These are phyloP conservation scores for Erythrophleum ivorense DNA, from an alignment of 331 rosid species.

Conservation along the genomic window DNA sequence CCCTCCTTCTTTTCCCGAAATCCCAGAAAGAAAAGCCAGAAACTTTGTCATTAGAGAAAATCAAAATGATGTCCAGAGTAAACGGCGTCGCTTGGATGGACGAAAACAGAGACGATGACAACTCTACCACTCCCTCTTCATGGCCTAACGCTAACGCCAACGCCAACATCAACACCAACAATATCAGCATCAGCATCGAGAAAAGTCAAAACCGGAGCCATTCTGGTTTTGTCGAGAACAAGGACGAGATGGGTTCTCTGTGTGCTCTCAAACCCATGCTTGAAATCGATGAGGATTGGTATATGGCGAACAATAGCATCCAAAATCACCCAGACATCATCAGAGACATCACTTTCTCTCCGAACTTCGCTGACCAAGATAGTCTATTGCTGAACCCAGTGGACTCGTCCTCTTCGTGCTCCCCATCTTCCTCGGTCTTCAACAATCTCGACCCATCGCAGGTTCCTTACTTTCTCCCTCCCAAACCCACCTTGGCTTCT, in stretches of 20 bases:
- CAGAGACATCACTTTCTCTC: conserved; percentile 44
- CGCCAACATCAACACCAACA: neutral
- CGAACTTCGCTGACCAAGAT: conserved; percentile 48
- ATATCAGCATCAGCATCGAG: neutral
- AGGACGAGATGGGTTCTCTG: conserved; percentile 50
- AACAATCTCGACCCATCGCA: conserved; percentile 62
- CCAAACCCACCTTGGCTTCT: conserved; percentile 54
- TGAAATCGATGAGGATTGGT: conserved; percentile 65
- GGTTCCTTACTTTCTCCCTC: conserved; percentile 55
- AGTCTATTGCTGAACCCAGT: conserved; percentile 50
- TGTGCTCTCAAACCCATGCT: conserved; percentile 71
- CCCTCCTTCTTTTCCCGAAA: neutral
- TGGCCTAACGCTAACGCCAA: conserved; percentile 49
- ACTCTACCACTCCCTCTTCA: conserved; percentile 40
- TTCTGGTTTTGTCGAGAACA: conserved; percentile 26
- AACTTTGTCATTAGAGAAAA: neutral
- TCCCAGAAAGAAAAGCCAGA: neutral
- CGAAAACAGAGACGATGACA: conserved; percentile 45
- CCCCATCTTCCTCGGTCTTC: conserved; percentile 61
- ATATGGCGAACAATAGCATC: conserved; percentile 43
- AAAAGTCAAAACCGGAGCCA: conserved; percentile 23
- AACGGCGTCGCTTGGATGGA: conserved; percentile 58
- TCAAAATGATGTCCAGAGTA: conserved; percentile 51
- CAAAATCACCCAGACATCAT: conserved; percentile 41
- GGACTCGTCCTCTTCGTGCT: conserved; percentile 74